Evolutionary conservation across 768 basidiomycete species (phyloP).

Genomic region (Mycena albidolilacea): DNA sequence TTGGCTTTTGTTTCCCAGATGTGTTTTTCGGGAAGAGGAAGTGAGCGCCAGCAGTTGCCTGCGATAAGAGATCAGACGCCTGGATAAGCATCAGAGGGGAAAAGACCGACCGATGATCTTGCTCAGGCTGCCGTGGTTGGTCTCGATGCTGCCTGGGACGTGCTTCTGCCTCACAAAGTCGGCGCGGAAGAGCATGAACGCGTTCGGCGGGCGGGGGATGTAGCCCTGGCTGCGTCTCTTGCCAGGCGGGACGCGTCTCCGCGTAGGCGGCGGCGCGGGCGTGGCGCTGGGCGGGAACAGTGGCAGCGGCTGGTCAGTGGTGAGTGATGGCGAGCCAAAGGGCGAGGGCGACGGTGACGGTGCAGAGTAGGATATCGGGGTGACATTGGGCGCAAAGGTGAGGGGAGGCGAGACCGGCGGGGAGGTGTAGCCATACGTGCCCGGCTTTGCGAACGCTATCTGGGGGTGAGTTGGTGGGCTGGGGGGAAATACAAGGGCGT

Average conservation of each 20-base stretch:
- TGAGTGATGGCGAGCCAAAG: conserved; percentile 46
- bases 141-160: conserved; percentile 84
- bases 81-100: conserved; percentile 12
- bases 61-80: conserved; percentile 46
- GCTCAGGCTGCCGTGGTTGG: conserved; percentile 79
- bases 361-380: conserved; percentile 64
- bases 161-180: conserved; percentile 86
- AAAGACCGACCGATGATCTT: conserved; percentile 76
- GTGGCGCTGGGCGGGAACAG: conserved; percentile 70
- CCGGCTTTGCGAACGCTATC: conserved; percentile 63
- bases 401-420: conserved; percentile 55
- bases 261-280: conserved; percentile 55
- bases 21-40: conserved; percentile 79
- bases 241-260: conserved; percentile 69
- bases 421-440: conserved; percentile 64
- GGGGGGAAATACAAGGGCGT: not conserved
- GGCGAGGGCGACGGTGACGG: conserved; percentile 44
- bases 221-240: conserved; percentile 75
- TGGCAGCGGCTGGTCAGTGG: conserved; percentile 52
- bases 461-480: conserved; percentile 8
- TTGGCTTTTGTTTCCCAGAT: conserved; percentile 83
- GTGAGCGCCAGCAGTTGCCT: conserved; percentile 83
- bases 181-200: conserved; percentile 90
- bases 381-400: conserved; percentile 72
- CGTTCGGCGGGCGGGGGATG: conserved; percentile 87